Base-by-base conservation (phyloP, 768 basidiomycete species). In the Tricholoma bakamatsutake region DNA sequence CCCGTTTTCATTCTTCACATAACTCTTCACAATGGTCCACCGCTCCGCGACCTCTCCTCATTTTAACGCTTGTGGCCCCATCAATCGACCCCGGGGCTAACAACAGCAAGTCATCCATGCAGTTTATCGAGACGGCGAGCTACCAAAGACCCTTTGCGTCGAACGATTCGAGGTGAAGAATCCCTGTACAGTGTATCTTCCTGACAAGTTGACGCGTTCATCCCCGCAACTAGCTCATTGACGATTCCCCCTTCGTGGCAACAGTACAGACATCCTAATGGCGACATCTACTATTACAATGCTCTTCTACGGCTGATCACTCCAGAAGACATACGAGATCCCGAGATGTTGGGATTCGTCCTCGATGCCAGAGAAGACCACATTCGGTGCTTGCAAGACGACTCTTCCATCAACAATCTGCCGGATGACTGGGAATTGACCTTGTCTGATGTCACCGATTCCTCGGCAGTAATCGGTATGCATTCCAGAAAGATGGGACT, bases 231-330 rank as follows among this genome's bases (percentile, higher is more conserved):
- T 52, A 64, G 61, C 3, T 50, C 40, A 33, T 53, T 52, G 10
- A 50, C 55, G 11, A 39, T 64, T 5, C 65, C 65, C 13, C 24
- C n/a, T 6, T 39, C 58, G 28, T 80, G 78, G 78, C 62, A 65
- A 43, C 64, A 65, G 53, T 68, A 67, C 54, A 37, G 65, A 43
- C 76, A 79, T 57, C 74, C 77, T n/a, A 77, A 76, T 58, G 74
- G 73, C 63, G 76, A 76, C 64, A 59, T 71, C 43, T 79, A 79
- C 61, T 79, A 68, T 63, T 72, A 72, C 62, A 67, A 78, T 58
- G 57, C 57, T 21, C 56, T 59, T 15, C 60, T 73, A 40, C 69
- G 71, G 17, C 50, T 77, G 49, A 68, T 75, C 46, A 75, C 76
- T 0, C 68, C 73, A 6, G 75, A 76, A 54, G 65, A 78, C 57